Evolutionary conservation across 1,139 yeast species (phyloP).

Genomic region (Blastobotrys petasosporus): DNA sequence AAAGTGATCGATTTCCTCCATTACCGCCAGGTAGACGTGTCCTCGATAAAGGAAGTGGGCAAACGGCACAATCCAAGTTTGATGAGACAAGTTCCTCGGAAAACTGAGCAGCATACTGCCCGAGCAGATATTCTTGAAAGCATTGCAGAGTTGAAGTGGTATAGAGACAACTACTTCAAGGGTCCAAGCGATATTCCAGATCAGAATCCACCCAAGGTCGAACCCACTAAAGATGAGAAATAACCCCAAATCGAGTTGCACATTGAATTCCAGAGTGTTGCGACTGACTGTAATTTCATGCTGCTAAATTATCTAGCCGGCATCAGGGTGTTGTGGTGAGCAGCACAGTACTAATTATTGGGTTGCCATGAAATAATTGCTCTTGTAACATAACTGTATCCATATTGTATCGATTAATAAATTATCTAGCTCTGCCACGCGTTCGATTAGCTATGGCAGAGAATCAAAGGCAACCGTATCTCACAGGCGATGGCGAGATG

Average conservation of each 20-base stretch:
- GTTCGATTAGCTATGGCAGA: no score
- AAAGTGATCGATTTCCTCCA: slow-evolving; percentile 54
- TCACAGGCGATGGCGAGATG: no score
- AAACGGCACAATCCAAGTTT: slow-evolving; percentile 67
- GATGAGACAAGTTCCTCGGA: slow-evolving; percentile 53
- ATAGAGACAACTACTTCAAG: slow-evolving; percentile 50
- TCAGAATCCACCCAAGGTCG: neutral
- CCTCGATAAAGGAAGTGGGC: slow-evolving; percentile 74
- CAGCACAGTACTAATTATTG: no score
- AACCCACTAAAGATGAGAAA: neutral
- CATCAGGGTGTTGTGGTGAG: no score
- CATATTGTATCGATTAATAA: no score
- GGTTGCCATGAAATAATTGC: no score
- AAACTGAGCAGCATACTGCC: slow-evolving; percentile 75
- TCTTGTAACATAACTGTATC: no score
- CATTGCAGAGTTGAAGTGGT: slow-evolving; percentile 77
- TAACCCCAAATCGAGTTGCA: neutral
- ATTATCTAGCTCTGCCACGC: no score
- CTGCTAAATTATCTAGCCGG: no score
- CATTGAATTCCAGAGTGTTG: no score
- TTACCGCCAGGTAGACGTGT: slow-evolving; percentile 85
- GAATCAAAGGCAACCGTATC: no score
- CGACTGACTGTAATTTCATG: no score
- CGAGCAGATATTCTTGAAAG: slow-evolving; percentile 82
- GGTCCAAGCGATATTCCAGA: slow-evolving; percentile 14